Evolutionary conservation across 148 eudicot genomes (phyloP), one percentile per base, ranked within the genome.

Genomic region (Fagopyrum homotropicum): DNA sequence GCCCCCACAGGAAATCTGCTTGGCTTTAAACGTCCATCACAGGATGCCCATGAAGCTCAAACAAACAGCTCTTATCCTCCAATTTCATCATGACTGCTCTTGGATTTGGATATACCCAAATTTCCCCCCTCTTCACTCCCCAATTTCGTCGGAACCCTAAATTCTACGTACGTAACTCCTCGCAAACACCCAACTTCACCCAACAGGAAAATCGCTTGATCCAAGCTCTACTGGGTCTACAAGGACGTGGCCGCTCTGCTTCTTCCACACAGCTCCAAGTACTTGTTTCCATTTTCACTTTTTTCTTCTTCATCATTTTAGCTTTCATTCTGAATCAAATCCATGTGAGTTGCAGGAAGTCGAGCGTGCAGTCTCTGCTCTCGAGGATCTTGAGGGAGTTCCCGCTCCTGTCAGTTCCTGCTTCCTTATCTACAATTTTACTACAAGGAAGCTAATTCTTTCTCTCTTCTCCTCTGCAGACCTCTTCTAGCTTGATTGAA

Each of bases 161-260:
- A 66, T 43, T 66, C 46, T 14, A 40, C 35, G 14, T 63, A 1
- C 45, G 29, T 35, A 63, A 30, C 15, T 66, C 71, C 30, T 61
- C 43, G 46, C 77, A 79, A 30, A 83, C 68, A 14, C 71, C 77
- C 50, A 47, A 61, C 52, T 91, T 93, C 70, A 88, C 75, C 4
- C 76, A 86, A 29, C 84, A 90, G 16, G 98, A 94, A 51, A 86
- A 83, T 72, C 80, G 78, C 1, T 85, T 94, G 2, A 78, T 94
- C 52, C 90, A 87, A 19, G 96, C 91, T 69, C 88, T 94, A 6
- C 81, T 94, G 14, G 98, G 98, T 2, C 82, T 94, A 59, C 97
- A 94, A 82, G 97, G 98, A 78, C 97, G 98, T 17, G 97, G 98
- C 12, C 89, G 93, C 79, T 87, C 93, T 70, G 90, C 93, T 83